Evolutionary conservation across 345 rosid species (phyloP).

Genomic region (Eucalyptus polybractea): DNA sequence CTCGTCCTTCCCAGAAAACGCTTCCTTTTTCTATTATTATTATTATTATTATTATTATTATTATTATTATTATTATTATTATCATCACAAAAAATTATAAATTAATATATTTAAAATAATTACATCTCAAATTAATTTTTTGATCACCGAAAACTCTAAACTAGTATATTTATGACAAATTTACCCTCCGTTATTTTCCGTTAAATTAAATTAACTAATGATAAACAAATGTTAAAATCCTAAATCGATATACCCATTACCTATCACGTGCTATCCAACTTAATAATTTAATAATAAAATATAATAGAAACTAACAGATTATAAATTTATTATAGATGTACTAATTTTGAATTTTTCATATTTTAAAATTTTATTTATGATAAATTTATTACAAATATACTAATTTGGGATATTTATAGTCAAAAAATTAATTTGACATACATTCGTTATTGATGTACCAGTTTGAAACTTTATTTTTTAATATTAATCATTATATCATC

Average conservation of each 20-base stretch:
- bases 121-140: rapidly evolving
- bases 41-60: too few species aligned
- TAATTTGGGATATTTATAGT: too few species aligned
- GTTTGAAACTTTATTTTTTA: rapidly evolving
- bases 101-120: too few species aligned
- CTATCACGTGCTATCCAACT: rapidly evolving
- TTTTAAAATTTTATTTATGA: too few species aligned
- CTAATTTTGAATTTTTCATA: rapidly evolving
- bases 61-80: too few species aligned
- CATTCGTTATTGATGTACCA: rapidly evolving
- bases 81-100: too few species aligned
- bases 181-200: rapidly evolving
- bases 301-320: too few species aligned
- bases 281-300: too few species aligned
- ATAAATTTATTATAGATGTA: too few species aligned
- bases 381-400: too few species aligned
- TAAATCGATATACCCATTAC: rapidly evolving
- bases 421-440: too few species aligned
- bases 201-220: too few species aligned
- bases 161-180: rapidly evolving
- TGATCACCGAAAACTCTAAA: rapidly evolving
- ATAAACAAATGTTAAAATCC: rapidly evolving
- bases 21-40: not conserved
- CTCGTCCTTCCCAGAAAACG: rapidly evolving
- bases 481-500: not conserved